phyloP scores from a whole-genome alignment of 371 early-diverging fungal species.

The Fennellomyces sp. region DNA sequence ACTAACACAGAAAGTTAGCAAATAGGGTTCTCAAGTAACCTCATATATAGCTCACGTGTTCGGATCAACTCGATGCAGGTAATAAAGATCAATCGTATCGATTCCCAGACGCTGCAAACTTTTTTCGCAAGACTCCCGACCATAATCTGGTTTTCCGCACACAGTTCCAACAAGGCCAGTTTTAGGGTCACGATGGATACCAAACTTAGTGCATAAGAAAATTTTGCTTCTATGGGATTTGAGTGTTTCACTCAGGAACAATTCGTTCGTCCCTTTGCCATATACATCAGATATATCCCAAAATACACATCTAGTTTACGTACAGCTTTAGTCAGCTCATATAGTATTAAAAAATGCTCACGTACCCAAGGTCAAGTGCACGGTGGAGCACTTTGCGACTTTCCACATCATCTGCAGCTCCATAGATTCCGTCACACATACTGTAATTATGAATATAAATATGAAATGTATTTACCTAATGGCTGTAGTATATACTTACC shows the following conservation, averaged over 20 bases:
- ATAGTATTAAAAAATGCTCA: not conserved
- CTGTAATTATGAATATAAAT: too few relatives aligned
- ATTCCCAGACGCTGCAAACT: slow-evolving; percentile 50
- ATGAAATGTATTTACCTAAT: too few relatives aligned
- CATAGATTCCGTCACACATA: not conserved
- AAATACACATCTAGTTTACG: not conserved
- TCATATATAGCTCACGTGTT: slow-evolving; percentile 27
- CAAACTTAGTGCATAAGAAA: slow-evolving; percentile 51
- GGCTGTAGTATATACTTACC: not conserved
- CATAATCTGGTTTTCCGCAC: slow-evolving; percentile 53
- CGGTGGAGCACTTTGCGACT: not conserved
- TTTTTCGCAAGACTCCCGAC: slow-evolving; percentile 36
- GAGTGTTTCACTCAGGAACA: slow-evolving; percentile 34
- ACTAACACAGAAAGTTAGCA: not conserved
- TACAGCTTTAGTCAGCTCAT: not conserved
- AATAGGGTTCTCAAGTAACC: too few relatives aligned
- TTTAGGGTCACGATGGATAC: slow-evolving; percentile 20
- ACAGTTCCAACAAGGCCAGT: slow-evolving; percentile 50
- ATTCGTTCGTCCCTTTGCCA: slow-evolving; percentile 34
- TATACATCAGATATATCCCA: slow-evolving; percentile 37
- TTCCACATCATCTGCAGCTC: slow-evolving; percentile 1
- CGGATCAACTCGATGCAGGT: slow-evolving; percentile 59
- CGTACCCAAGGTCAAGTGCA: not conserved
- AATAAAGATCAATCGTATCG: slow-evolving; percentile 60
- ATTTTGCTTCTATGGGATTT: slow-evolving; percentile 39